Evolutionary conservation across 1,139 yeast genomes (phyloP).

Genomic region (Maudiozyma humilis): DNA sequence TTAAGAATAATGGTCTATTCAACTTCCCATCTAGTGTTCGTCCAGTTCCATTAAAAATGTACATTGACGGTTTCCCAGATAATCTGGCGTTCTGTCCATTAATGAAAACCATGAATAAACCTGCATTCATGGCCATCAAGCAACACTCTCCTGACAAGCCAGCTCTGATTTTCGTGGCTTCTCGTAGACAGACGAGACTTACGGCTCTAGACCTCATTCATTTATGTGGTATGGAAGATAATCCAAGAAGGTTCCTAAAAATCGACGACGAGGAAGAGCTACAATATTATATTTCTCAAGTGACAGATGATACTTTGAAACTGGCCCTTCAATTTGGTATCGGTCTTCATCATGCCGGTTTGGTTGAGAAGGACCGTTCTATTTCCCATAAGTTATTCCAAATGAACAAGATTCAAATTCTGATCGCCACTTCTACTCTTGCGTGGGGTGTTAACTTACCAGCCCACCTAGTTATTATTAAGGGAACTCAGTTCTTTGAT

Average conservation of each 20-base stretch:
- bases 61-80: constrained; percentile 95
- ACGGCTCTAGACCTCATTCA: constrained; percentile 92
- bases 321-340: constrained; percentile 75
- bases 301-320: constrained; percentile 82
- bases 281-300: constrained; percentile 50
- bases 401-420: constrained; percentile 76
- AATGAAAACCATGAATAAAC: constrained; percentile 97
- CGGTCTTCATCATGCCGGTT: constrained; percentile 97
- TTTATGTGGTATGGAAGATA: constrained; percentile 87
- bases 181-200: constrained; percentile 91
- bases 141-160: constrained; percentile 93
- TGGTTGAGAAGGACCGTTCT: constrained; percentile 85
- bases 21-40: constrained; percentile 94
- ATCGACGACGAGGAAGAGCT: constrained; percentile 68
- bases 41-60: constrained; percentile 96
- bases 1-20: constrained; percentile 68
- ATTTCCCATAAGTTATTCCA: constrained; percentile 81
- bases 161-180: constrained; percentile 88
- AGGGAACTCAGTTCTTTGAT: constrained; percentile 94
- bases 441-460: constrained; percentile 99
- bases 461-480: constrained; percentile 93
- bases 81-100: constrained; percentile 88
- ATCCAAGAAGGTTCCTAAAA: constrained; percentile 77
- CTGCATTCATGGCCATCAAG: constrained; percentile 93
- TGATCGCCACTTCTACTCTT: constrained; percentile 93